phyloP scores from a whole-genome alignment of 345 rosid species.

The Eucalyptus victrix region DNA sequence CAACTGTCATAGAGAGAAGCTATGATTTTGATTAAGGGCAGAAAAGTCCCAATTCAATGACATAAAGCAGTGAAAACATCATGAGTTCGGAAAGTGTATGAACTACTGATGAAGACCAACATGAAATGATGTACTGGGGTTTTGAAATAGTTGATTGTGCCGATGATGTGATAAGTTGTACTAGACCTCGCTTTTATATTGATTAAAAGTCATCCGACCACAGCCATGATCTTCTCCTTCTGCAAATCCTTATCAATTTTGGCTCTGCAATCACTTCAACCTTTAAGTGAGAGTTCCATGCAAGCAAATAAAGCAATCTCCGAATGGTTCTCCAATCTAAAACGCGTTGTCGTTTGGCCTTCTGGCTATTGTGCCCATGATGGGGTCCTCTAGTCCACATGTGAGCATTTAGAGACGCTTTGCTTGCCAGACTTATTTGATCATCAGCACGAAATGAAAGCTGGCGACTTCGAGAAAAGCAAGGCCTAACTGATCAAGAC shows the following conservation, averaged over 20 bases:
- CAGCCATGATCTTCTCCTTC: background rate
- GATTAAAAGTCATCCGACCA: background rate
- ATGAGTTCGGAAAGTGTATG: background rate
- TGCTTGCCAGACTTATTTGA: background rate
- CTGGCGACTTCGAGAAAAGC: background rate
- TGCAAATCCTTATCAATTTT: background rate
- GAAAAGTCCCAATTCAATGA: background rate
- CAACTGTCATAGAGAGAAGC: background rate
- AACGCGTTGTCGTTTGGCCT: conserved; percentile 1
- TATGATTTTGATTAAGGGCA: background rate
- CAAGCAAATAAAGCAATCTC: background rate
- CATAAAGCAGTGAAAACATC: background rate
- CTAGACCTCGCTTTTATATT: background rate
- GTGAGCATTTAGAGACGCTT: background rate
- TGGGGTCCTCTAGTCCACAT: background rate
- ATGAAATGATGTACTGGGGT: background rate
- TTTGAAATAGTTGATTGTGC: background rate
- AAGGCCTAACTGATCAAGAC: background rate
- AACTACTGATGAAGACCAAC: background rate
- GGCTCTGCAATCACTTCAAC: background rate
- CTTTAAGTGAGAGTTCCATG: background rate
- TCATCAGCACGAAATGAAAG: background rate
- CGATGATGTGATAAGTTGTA: background rate
- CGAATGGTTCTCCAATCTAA: conserved; percentile 7
- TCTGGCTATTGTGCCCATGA: conserved; percentile 6